Percentiles rank a stretch among this genome's conserved stretches.
These are phyloP conservation scores for Cercospora sesami DNA, from an alignment of 2,329 filamentous ascomycete genomes.

Conservation along the genomic window DNA sequence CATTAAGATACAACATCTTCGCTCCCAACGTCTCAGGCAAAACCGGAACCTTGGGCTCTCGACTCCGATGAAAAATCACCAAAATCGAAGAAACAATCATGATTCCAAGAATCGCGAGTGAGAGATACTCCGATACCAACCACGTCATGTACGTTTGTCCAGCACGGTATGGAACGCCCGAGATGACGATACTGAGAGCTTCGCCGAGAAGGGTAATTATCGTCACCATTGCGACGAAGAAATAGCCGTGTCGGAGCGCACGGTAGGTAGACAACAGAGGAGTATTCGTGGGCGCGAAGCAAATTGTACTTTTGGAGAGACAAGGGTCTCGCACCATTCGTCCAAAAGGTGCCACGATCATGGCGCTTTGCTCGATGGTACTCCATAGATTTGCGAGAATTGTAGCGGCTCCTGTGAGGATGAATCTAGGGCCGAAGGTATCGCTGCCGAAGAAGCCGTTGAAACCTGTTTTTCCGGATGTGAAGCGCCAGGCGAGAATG, in stretches of 20 bases:
- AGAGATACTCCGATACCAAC: constrained; percentile 23
- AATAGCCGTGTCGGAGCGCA: constrained; percentile 17
- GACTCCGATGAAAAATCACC: constrained; percentile 17
- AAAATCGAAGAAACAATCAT: constrained; percentile 21
- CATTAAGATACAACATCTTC: constrained; percentile 22
- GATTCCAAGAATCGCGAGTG: constrained; percentile 20
- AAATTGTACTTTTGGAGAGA: constrained; percentile 15
- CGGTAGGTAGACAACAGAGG: constrained; percentile 23
- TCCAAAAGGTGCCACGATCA: constrained; percentile 22
- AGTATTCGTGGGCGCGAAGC: constrained; percentile 24
- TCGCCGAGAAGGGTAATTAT: constrained; percentile 20
- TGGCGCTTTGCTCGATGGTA: constrained; percentile 21
- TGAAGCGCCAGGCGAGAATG: constrained; percentile 25
- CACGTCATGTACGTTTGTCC: constrained; percentile 24
- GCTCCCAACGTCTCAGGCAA: constrained; percentile 25
- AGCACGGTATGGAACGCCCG: constrained; percentile 22
- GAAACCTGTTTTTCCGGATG: constrained; percentile 22
- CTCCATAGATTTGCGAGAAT: constrained; percentile 24
- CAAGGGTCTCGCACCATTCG: constrained; percentile 13
- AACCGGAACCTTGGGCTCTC: constrained; percentile 21
- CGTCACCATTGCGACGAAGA: constrained; percentile 19
- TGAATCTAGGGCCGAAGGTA: constrained; percentile 28
- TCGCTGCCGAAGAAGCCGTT: constrained; percentile 29
- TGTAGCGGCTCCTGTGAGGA: constrained; percentile 24
- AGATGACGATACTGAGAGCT: constrained; percentile 26